Percentiles rank a stretch among this genome's conserved stretches.
phyloP scores from a whole-genome alignment of 2,329 filamentous ascomycete genomes.

The Xylariaceae sp. region DNA sequence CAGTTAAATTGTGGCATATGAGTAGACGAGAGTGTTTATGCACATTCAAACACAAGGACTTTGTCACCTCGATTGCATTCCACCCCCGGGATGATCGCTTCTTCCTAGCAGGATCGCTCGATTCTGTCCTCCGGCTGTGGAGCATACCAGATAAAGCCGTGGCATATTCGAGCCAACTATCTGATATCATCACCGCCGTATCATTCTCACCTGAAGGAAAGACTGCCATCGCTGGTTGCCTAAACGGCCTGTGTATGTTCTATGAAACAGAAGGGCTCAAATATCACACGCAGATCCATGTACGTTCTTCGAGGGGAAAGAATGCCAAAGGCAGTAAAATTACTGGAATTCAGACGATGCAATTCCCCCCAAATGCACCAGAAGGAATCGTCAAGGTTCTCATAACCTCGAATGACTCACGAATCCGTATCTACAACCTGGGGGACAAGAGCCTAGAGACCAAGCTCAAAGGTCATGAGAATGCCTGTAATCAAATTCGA shows the following conservation, averaged over 20 bases:
- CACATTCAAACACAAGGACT: slow-evolving; percentile 90
- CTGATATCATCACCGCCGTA: slow-evolving; percentile 90
- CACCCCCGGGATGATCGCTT: slow-evolving; percentile 94
- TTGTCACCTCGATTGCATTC: slow-evolving; percentile 91
- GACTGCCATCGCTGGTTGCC: slow-evolving; percentile 79
- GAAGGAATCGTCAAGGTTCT: slow-evolving; percentile 74
- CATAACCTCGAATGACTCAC: slow-evolving; percentile 91
- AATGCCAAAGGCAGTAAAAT: slow-evolving; percentile 98
- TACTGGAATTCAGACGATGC: slow-evolving; percentile 80
- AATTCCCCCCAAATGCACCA: slow-evolving; percentile 43
- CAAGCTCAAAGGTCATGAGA: slow-evolving; percentile 90
- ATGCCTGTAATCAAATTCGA: slow-evolving; percentile 83
- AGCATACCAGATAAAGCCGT: slow-evolving; percentile 96
- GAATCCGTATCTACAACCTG: slow-evolving; percentile 84
- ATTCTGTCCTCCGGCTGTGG: slow-evolving; percentile 85
- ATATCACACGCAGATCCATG: slow-evolving; percentile 79
- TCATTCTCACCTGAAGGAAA: slow-evolving; percentile 91
- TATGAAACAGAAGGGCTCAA: slow-evolving; percentile 91
- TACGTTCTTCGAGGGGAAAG: slow-evolving; percentile 86
- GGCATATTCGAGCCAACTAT: slow-evolving; percentile 70
- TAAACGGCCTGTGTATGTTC: slow-evolving; percentile 82
- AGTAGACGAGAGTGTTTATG: slow-evolving; percentile 82
- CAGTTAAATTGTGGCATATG: slow-evolving; percentile 89
- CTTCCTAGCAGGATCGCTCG: slow-evolving; percentile 89
- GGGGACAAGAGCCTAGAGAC: slow-evolving; percentile 78